These are phyloP conservation scores for Floccularia luteovirens DNA, from an alignment of 768 basidiomycete species.

Conservation along the genomic window DNA sequence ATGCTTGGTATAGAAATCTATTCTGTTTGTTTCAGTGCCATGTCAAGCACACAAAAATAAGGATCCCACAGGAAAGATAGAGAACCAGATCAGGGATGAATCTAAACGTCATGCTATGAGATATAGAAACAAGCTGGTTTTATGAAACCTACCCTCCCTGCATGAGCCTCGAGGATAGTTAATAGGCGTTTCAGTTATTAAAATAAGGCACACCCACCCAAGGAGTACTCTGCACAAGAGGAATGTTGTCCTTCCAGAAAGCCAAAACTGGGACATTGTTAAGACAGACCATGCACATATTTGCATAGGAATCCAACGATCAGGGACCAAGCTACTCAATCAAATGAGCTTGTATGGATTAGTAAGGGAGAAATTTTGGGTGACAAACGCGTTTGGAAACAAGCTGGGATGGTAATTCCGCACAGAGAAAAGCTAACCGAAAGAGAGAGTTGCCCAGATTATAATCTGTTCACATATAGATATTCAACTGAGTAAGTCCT, in stretches of 20 bases:
- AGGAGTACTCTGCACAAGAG: constrained; percentile 39
- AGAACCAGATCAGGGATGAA: constrained; percentile 55
- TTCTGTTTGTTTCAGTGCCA: not conserved
- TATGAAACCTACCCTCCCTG: constrained; percentile 33
- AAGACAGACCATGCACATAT: constrained; percentile 50
- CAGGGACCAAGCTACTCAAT: constrained; percentile 41
- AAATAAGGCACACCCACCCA: constrained; percentile 15
- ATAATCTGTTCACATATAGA: constrained; percentile 30
- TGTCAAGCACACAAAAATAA: constrained; percentile 14
- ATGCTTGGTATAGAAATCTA: constrained; percentile 53
- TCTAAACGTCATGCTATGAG: constrained; percentile 12
- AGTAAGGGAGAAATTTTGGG: not conserved
- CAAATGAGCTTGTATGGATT: not conserved
- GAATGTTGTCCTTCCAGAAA: constrained; percentile 44
- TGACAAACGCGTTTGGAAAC: constrained; percentile 47
- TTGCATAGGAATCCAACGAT: constrained; percentile 57
- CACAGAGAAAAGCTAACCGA: constrained; percentile 40
- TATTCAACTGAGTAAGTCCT: not conserved
- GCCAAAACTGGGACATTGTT: constrained; percentile 46
- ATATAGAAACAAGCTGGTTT: too few relatives aligned
- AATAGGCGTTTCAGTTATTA: not conserved
- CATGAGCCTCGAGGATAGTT: constrained; percentile 14
- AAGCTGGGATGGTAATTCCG: constrained; percentile 57
- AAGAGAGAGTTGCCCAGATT: constrained; percentile 51
- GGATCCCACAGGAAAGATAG: constrained; percentile 56